Percentiles rank a stretch among this genome's conserved stretches.
phyloP scores from a whole-genome alignment of 768 basidiomycete genomes.

The Hirschioporus abietinus region DNA sequence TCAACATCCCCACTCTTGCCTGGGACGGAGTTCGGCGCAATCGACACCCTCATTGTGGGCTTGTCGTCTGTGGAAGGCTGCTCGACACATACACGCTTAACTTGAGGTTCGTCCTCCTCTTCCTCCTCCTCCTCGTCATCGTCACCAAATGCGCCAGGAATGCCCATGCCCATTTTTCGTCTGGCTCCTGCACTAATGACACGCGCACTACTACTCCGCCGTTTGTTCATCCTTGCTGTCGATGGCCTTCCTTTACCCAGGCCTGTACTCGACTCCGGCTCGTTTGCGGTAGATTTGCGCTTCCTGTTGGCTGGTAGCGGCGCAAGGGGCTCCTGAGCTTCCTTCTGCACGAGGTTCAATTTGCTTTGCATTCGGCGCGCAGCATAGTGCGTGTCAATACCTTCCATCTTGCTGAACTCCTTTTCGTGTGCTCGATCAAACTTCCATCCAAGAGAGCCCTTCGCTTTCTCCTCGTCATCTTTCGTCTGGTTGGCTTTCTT shows the following conservation, averaged over 20 bases:
- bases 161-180: slow-evolving; percentile 30
- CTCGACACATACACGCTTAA: slow-evolving; percentile 40
- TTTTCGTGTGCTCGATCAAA: slow-evolving; percentile 60
- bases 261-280: slow-evolving; percentile 48
- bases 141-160: slow-evolving; percentile 57
- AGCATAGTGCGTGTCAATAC: slow-evolving; percentile 54
- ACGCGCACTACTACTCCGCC: slow-evolving; percentile 22
- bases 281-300: slow-evolving; percentile 13
- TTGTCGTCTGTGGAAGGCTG: slow-evolving; percentile 26
- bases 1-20: slow-evolving; percentile 13
- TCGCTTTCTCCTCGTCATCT: slow-evolving; percentile 2
- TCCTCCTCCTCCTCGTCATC: slow-evolving; percentile 44
- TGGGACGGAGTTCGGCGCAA: slow-evolving; percentile 19
- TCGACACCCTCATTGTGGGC: slow-evolving; percentile 30
- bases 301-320: slow-evolving; percentile 10
- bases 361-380: slow-evolving; percentile 25
- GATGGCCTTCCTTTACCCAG: slow-evolving; percentile 21
- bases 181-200: slow-evolving; percentile 19
- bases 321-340: slow-evolving; percentile 15
- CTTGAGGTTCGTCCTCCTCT: slow-evolving; percentile 30
- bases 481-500: slow-evolving; percentile 5
- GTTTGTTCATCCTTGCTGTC: slow-evolving; percentile 19
- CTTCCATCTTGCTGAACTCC: slow-evolving; percentile 73
- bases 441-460: slow-evolving; percentile 18
- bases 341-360: slow-evolving; percentile 24